Base-by-base conservation (phyloP, 495 filamentous ascomycete genomes). In the Neurospora sublineolata region DNA sequence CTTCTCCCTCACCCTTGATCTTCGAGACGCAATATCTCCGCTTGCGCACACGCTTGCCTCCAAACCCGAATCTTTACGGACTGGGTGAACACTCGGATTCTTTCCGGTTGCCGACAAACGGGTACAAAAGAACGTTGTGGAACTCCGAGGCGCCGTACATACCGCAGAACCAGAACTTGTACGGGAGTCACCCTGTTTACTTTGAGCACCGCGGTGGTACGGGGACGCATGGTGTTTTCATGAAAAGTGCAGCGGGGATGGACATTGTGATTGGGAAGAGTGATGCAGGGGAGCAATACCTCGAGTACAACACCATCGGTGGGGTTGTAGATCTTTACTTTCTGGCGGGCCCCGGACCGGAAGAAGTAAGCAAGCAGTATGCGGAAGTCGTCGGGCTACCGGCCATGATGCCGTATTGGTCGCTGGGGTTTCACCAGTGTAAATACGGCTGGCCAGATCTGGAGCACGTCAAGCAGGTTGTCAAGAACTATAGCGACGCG, bases 291-390 rank as follows among this genome's bases (percentile, higher is more conserved):
- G 85, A 87, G 9, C 90, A 92, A 18, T 95, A 91, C 73, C 84
- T 97, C 18, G 92, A 97, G 79, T 97, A 95, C 82, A 93, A 94
- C 75, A 86, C 86, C 33, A 82, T 96, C 0, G 92, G 93, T 37
- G 94, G 94, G 30, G 85, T 96, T 4, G 71, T 97, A 7, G 94
- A 97, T 79, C 88, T 97, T 58, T 96, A 94, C 78, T 95, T 97
- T 81, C 77, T 96, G 33, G 85, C 90, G 69, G 94, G 93, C 0
- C 89, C 91, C 0, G 85, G 82, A n/a, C 91, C 93, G 0, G 84
- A 87, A 44, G 85, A 90, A 52, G 93, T 94, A 0, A 85, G 89
- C 58, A 81, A 85, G 78, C 92, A 96, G 77, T 97, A 97, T 76
- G 83, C 90, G 23, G 86, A 90, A 60, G 81, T 94, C 23, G 87